Percentiles rank a stretch among this genome's conserved stretches.
These are phyloP conservation scores for Ustilaginoidea virens DNA, from an alignment of 2,329 filamentous ascomycete species.

Conservation along the genomic window DNA sequence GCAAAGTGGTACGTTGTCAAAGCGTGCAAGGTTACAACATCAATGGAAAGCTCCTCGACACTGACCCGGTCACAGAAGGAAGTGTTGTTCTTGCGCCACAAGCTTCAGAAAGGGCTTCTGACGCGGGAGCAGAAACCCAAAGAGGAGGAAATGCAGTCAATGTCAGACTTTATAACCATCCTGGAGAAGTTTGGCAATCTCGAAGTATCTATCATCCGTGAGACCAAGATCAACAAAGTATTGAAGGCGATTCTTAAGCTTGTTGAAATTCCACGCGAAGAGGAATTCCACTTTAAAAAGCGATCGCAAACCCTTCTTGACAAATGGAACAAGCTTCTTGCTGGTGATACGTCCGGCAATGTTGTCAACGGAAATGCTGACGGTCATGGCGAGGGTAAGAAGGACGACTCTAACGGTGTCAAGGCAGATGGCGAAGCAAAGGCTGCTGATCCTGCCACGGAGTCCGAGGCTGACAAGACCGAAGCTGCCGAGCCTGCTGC, in stretches of 20 bases:
- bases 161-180: slow-evolving; percentile 65
- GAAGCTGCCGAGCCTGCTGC: slow-evolving; percentile 10
- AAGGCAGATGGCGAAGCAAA: slow-evolving; percentile 16
- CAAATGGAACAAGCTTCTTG: slow-evolving; percentile 79
- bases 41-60: slow-evolving; percentile 16
- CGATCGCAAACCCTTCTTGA: slow-evolving; percentile 67
- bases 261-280: slow-evolving; percentile 69
- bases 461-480: slow-evolving; percentile 8
- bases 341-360: slow-evolving; percentile 34
- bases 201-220: slow-evolving; percentile 75
- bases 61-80: slow-evolving; percentile 34
- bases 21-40: not conserved
- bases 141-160: slow-evolving; percentile 65
- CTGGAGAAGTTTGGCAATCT: slow-evolving; percentile 68
- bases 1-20: slow-evolving; percentile 41
- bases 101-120: slow-evolving; percentile 86
- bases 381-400: slow-evolving; percentile 5
- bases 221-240: slow-evolving; percentile 97
- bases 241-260: slow-evolving; percentile 89
- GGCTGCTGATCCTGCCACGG: slow-evolving; percentile 3
- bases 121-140: slow-evolving; percentile 73
- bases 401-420: slow-evolving; percentile 21
- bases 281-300: slow-evolving; percentile 77
- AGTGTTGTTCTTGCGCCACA: slow-evolving; percentile 87
- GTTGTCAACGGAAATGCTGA: slow-evolving; percentile 29